Evolutionary conservation across 257 asterid species (phyloP).

Genomic region (Scutellaria baicalensis): DNA sequence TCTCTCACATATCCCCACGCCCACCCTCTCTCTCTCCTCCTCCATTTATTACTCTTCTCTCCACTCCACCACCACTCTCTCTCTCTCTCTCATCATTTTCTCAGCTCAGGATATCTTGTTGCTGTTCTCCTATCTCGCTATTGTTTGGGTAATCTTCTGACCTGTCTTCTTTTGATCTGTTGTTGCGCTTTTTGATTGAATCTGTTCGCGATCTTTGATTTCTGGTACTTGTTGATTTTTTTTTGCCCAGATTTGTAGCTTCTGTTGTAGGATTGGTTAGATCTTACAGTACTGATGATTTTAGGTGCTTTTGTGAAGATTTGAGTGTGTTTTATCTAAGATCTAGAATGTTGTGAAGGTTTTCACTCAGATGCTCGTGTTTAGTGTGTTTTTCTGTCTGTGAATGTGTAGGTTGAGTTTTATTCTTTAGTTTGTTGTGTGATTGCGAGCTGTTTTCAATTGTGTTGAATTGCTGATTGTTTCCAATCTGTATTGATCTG

Average conservation of each 20-base stretch:
- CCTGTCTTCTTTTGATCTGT: background rate
- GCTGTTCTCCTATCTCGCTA: background rate
- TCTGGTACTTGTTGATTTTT: background rate
- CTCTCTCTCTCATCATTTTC: background rate
- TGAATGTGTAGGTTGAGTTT: background rate
- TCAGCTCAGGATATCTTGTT: background rate
- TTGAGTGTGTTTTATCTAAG: background rate
- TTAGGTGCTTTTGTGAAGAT: background rate
- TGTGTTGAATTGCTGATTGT: background rate
- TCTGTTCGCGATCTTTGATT: background rate
- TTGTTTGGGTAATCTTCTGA: background rate
- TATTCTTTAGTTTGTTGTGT: background rate
- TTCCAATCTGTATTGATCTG: background rate
- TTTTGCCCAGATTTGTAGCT: background rate
- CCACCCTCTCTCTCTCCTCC: conserved; percentile 8
- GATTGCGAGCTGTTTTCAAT: background rate
- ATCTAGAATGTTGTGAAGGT: background rate
- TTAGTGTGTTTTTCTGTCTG: background rate
- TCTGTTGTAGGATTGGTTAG: background rate
- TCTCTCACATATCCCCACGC: conserved; percentile 25
- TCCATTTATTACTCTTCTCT: conserved; percentile 23
- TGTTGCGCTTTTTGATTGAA: background rate
- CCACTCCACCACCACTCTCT: conserved; percentile 9
- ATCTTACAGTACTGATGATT: background rate
- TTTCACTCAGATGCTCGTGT: background rate